Conservation (phyloP, 2,329 filamentous ascomycete species). For the Lachnellula subtilissima region DNA sequence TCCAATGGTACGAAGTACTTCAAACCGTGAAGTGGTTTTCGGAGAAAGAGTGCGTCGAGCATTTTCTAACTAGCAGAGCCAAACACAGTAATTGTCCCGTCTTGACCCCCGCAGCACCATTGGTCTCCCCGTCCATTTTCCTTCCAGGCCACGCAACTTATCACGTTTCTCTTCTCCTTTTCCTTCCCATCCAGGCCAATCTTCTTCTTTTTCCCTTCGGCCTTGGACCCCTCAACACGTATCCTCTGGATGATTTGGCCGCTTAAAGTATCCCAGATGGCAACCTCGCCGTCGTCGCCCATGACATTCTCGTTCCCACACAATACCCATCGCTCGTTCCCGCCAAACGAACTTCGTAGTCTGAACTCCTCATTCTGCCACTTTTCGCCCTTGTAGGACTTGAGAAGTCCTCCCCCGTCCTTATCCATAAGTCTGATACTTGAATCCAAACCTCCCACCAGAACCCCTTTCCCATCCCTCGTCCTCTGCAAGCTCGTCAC, state of each 20-base stretch:
- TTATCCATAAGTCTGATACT: conserved; percentile 78
- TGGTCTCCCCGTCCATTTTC: conserved; percentile 59
- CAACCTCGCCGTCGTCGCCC: conserved; percentile 34
- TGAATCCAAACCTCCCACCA: conserved; percentile 73
- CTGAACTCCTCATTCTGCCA: conserved; percentile 35
- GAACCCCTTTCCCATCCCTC: conserved; percentile 65
- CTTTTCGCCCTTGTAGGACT: conserved; percentile 57
- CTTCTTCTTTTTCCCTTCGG: conserved; percentile 42
- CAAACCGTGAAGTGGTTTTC: too few relatives aligned
- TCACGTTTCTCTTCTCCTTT: conserved; percentile 54
- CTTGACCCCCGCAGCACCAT: conserved; percentile 61
- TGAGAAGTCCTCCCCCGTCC: conserved; percentile 65
- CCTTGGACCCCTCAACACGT: conserved; percentile 34
- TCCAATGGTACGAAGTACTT: too few relatives aligned
- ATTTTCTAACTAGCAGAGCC: conserved; percentile 29
- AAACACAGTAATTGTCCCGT: conserved; percentile 61
- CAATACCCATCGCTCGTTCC: conserved; percentile 71
- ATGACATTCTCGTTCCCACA: conserved; percentile 65
- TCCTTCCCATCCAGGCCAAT: conserved; percentile 57
- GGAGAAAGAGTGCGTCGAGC: too few relatives aligned
- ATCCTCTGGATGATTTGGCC: conserved; percentile 64
- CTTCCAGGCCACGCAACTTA: conserved; percentile 60
- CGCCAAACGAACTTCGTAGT: conserved; percentile 52
- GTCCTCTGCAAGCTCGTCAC: conserved; percentile 75
- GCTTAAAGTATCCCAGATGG: conserved; percentile 80